These are phyloP conservation scores for Trichomonascaceae sp. DNA, from an alignment of 1,139 yeast genomes.

Conservation along the genomic window DNA sequence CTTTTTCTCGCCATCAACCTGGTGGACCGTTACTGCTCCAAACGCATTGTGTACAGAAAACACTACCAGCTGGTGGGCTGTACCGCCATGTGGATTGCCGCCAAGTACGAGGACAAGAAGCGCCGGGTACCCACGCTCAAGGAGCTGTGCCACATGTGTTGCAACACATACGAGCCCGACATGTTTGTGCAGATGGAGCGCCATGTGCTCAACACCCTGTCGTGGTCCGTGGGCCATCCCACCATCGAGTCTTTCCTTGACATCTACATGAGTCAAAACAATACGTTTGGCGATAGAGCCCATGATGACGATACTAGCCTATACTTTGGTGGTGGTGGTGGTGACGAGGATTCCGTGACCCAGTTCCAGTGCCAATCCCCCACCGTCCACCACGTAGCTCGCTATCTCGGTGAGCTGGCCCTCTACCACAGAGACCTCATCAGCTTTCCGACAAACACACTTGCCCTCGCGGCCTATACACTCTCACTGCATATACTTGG, in stretches of 20 bases:
- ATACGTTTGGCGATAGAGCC: too few species aligned
- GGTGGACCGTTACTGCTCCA: slow-evolving; percentile 85
- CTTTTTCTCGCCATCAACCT: slow-evolving; percentile 69
- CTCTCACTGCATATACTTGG: slow-evolving; percentile 56
- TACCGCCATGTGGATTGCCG: slow-evolving; percentile 91
- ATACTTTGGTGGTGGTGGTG: too few species aligned
- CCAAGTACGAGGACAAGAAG: slow-evolving; percentile 89
- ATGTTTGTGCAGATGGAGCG: slow-evolving; percentile 96
- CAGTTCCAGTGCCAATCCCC: slow-evolving; percentile 6
- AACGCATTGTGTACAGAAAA: slow-evolving; percentile 78
- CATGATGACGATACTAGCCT: too few species aligned
- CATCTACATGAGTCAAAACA: slow-evolving; percentile 18
- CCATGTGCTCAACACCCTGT: slow-evolving; percentile 73
- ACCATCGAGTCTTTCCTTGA: slow-evolving; percentile 26
- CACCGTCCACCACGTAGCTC: slow-evolving; percentile 27
- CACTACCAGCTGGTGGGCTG: slow-evolving; percentile 91
- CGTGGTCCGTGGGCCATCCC: slow-evolving; percentile 70
- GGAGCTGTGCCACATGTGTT: slow-evolving; percentile 68
- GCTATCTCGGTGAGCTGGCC: slow-evolving; percentile 69
- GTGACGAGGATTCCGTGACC: slow-evolving; percentile 9
- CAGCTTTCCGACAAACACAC: slow-evolving; percentile 43
- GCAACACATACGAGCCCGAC: slow-evolving; percentile 79
- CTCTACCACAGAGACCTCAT: slow-evolving; percentile 60
- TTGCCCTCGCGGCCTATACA: slow-evolving; percentile 58
- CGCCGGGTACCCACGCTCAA: slow-evolving; percentile 69